Conservation (phyloP, 805 yeast genomes). For the Kazachstania psychrophila region DNA sequence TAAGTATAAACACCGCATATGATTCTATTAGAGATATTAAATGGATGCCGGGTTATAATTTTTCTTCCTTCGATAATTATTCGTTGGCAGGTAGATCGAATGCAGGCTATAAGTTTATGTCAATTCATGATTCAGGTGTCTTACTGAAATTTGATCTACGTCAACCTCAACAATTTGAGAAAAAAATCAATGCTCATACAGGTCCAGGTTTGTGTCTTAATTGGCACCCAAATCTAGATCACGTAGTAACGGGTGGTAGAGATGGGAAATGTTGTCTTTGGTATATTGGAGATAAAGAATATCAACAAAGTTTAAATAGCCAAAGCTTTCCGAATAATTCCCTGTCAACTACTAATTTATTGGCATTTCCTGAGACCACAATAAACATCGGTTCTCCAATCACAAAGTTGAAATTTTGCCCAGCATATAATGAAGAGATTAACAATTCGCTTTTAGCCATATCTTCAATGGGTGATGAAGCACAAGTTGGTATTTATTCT, state of each 20-base stretch:
- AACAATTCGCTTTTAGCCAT: slow-evolving; percentile 61
- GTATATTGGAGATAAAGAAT: slow-evolving; percentile 25
- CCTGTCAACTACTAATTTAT: slow-evolving; percentile 7
- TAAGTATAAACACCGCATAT: slow-evolving; percentile 41
- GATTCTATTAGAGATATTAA: slow-evolving; percentile 60
- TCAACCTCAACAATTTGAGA: slow-evolving; percentile 50
- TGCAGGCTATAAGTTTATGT: slow-evolving; percentile 46
- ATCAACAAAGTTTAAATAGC: slow-evolving; percentile 34
- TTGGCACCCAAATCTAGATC: slow-evolving; percentile 80
- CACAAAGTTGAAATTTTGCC: slow-evolving; percentile 38
- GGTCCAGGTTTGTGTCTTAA: slow-evolving; percentile 85
- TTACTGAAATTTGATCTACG: slow-evolving; percentile 84
- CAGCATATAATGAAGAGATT: slow-evolving; percentile 29
- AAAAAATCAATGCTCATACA: slow-evolving; percentile 76
- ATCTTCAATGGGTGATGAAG: slow-evolving; percentile 61
- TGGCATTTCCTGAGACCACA: slow-evolving; percentile 52
- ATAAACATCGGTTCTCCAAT: slow-evolving; percentile 72
- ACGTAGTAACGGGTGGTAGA: slow-evolving; percentile 84
- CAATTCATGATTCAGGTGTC: slow-evolving; percentile 83
- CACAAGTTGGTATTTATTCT: slow-evolving; percentile 60
- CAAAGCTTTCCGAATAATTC: slow-evolving; percentile 41
- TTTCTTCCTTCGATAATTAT: slow-evolving; percentile 8
- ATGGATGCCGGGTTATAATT: slow-evolving; percentile 36
- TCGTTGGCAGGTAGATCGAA: slow-evolving; percentile 19
- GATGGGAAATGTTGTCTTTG: slow-evolving; percentile 45